phyloP scores from a whole-genome alignment of 768 basidiomycete genomes.

The Boletus pseudo-olivaceus region DNA sequence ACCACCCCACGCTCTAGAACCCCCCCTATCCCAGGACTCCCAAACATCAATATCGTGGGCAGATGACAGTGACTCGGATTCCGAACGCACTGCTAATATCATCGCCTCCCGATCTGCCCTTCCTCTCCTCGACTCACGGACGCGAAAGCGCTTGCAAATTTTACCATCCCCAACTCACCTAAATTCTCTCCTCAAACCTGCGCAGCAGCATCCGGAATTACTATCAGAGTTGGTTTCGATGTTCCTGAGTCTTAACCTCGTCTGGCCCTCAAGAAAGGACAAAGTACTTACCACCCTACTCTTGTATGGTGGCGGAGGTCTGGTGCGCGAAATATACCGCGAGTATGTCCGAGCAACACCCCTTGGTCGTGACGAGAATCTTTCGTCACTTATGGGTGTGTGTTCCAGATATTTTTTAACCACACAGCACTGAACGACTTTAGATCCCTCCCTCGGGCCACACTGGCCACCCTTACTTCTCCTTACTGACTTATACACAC shows the following conservation, averaged over 20 bases:
- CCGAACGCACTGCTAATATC: slow-evolving; percentile 31
- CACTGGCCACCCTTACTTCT: slow-evolving; percentile 74
- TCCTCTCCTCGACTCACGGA: slow-evolving; percentile 53
- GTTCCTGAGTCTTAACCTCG: slow-evolving; percentile 52
- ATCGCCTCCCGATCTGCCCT: slow-evolving; percentile 34
- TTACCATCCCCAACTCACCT: slow-evolving; percentile 55
- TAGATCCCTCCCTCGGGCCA: slow-evolving; percentile 43
- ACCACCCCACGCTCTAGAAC: slow-evolving; percentile 53
- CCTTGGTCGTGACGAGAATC: slow-evolving; percentile 56
- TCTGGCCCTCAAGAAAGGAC: slow-evolving; percentile 60
- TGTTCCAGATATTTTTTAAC: neutral
- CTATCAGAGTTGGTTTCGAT: slow-evolving; percentile 52
- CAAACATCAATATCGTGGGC: slow-evolving; percentile 14
- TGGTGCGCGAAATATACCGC: slow-evolving; percentile 76
- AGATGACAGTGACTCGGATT: slow-evolving; percentile 41
- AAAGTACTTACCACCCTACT: slow-evolving; percentile 54
- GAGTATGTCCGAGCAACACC: slow-evolving; percentile 57
- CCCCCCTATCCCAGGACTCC: slow-evolving; percentile 27
- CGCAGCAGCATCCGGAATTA: slow-evolving; percentile 38
- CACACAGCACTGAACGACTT: slow-evolving; percentile 5
- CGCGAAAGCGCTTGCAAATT: slow-evolving; percentile 58
- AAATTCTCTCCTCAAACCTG: slow-evolving; percentile 45
- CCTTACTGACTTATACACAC: slow-evolving; percentile 76
- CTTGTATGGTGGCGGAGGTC: slow-evolving; percentile 50
- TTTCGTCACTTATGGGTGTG: slow-evolving; percentile 39